Conservation (phyloP, 192 early-diverging fungal species). For the Coemansia sp. region DNA sequence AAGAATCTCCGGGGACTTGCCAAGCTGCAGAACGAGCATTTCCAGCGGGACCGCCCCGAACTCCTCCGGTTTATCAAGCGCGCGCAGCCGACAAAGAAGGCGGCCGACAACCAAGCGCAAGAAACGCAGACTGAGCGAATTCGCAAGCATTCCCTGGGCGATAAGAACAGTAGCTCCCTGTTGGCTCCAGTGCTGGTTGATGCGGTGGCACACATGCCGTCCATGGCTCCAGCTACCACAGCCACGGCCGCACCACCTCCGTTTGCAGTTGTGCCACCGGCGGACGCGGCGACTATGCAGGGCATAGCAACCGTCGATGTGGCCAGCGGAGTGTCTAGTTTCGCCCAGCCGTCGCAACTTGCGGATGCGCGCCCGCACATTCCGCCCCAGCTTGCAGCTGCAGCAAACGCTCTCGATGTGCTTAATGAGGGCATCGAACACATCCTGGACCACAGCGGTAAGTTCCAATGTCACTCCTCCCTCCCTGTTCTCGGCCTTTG, state of each 20-base stretch:
- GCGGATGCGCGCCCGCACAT: too few relatives aligned
- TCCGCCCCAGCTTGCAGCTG: too few relatives aligned
- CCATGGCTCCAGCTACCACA: neutral
- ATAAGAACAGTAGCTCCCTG: neutral
- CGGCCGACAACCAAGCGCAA: neutral
- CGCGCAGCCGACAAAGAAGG: neutral
- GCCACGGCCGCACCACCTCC: too few relatives aligned
- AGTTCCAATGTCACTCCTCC: neutral
- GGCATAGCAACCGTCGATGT: too few relatives aligned
- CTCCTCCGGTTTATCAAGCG: conserved; percentile 1
- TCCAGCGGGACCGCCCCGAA: conserved; percentile 13
- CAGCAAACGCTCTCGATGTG: too few relatives aligned
- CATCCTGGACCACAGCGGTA: neutral
- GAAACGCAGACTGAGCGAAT: neutral
- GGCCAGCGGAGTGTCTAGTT: too few relatives aligned
- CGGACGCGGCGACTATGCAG: too few relatives aligned
- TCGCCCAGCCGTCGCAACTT: too few relatives aligned
- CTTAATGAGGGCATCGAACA: too few relatives aligned
- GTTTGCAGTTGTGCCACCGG: too few relatives aligned
- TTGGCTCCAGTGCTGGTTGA: neutral
- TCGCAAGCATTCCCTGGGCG: neutral
- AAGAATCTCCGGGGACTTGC: conserved; percentile 8
- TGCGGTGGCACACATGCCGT: neutral
- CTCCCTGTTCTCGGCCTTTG: too few relatives aligned
- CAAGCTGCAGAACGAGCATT: conserved; percentile 10